Evolutionary conservation across 352 stramenopile genomes (phyloP), one percentile per base, ranked within the genome.

Genomic region (Plasmopara halstedii): DNA sequence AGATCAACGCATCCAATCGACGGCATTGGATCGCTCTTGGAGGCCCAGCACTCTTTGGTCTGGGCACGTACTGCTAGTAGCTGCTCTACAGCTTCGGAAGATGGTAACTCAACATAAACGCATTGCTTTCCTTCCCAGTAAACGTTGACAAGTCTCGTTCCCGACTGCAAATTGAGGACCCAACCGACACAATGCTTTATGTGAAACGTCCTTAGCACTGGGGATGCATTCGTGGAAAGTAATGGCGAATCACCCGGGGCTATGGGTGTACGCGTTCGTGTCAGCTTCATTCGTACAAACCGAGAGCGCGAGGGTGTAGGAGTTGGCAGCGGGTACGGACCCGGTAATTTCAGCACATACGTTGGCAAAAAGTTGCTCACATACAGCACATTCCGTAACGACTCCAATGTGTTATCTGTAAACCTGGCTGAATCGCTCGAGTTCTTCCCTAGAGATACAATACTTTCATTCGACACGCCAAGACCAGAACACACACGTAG

Each of bases 121-220:
- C 59, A 67, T 23, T 68, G 49, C 14, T 64, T 55, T 40, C 68
- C 68, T 45, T 79, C 67, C 70, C 70, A 85, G 26, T 81, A 52
- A 20, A 85, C 66, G 21, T 68, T 58, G 20, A 72, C 46, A 4
- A 68, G 53, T 44, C 69, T 46, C 8, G 36, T 70, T 14, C 55
- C 50, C 8, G 65, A 64, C 34, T 64, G 53, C 17, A 87, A 46
- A 40, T 72, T 67, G 22, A 88, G 38, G 4, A 57, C 64, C 61
- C 65, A 73, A 0, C 56, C 55, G 7, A 90, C 60, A 55, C 73
- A 86, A 21, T 84, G 74, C 48, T 89, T 80, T 52, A 89, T 84
- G 48, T 87, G 78, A 46, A 83, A 83, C 18, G 60, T 71, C 57
- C 83, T 83, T 27, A 89, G 43, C 17, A 62, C 62, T 10, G 62